These are phyloP conservation scores for Urostyla sp. DNA, from an alignment of 73 alveolate genomes.

Conservation along the genomic window DNA sequence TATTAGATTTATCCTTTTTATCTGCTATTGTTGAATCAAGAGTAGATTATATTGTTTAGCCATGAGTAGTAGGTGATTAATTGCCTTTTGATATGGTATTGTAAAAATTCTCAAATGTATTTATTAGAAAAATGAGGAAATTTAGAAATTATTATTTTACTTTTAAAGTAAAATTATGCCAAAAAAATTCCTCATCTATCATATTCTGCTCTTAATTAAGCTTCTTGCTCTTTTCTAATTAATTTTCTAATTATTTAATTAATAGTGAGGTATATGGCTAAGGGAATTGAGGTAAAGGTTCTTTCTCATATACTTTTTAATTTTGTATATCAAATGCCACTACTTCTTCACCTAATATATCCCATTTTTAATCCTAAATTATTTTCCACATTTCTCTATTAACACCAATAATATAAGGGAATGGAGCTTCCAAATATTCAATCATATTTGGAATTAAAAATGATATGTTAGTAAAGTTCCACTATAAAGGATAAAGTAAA, in stretches of 20 bases:
- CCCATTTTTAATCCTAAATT: constrained; percentile 48
- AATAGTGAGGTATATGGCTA: constrained; percentile 13
- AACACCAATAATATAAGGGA: constrained; percentile 54
- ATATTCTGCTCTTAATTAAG: neutral
- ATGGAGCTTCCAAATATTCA: constrained; percentile 56
- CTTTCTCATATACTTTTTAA: constrained; percentile 6
- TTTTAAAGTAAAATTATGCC: constrained; percentile 38
- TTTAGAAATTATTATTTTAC: constrained; percentile 42
- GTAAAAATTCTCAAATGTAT: constrained; percentile 53
- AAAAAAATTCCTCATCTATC: constrained; percentile 35
- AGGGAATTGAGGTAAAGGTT: constrained; percentile 47
- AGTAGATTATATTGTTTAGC: constrained; percentile 3
- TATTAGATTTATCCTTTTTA: neutral
- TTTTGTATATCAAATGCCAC: constrained; percentile 55
- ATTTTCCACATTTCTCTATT: constrained; percentile 48
- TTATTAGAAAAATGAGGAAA: constrained; percentile 39
- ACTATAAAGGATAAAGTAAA: constrained; percentile 40
- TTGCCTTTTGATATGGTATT: neutral
- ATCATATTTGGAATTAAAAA: constrained; percentile 37
- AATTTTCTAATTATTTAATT: constrained; percentile 16
- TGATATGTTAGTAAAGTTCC: constrained; percentile 55
- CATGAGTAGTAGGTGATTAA: neutral
- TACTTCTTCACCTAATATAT: constrained; percentile 47
- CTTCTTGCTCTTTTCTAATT: constrained; percentile 45
- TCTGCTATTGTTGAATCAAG: constrained; percentile 17